Evolutionary conservation across 176 grass and related monocot genomes (phyloP).

Genomic region (Oryza glaberrima): DNA sequence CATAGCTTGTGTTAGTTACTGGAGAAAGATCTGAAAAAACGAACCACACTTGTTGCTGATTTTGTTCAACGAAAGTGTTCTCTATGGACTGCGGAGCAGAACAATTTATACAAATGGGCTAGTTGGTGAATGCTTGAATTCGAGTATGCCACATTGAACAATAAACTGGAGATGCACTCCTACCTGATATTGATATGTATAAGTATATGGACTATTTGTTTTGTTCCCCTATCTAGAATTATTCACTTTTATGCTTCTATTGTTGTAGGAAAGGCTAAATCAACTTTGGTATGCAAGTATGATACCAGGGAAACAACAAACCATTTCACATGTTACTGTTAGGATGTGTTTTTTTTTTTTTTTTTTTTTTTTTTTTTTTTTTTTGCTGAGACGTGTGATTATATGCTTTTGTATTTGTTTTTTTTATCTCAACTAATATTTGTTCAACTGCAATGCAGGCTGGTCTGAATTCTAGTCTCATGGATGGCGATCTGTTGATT

Average conservation of each 20-base stretch:
- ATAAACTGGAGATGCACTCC: neutral
- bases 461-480: constrained; percentile 8
- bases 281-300: neutral
- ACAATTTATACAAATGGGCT: neutral
- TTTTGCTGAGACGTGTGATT: neutral
- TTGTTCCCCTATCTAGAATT: neutral
- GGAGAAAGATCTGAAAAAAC: neutral
- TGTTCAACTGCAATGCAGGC: constrained; percentile 22
- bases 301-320: neutral
- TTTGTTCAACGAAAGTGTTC: neutral
- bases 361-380: neutral
- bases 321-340: neutral
- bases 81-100: neutral
- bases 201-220: neutral
- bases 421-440: neutral
- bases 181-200: neutral
- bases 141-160: neutral
- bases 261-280: neutral
- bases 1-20: neutral
- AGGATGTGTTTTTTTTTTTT: neutral
- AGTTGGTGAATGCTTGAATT: constrained; percentile 7
- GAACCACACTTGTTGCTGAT: neutral
- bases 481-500: neutral
- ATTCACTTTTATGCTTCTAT: neutral
- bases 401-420: neutral